These are phyloP conservation scores for Ganoderma sinense DNA, from an alignment of 1,284 basidiomycete genomes.

Conservation along the genomic window DNA sequence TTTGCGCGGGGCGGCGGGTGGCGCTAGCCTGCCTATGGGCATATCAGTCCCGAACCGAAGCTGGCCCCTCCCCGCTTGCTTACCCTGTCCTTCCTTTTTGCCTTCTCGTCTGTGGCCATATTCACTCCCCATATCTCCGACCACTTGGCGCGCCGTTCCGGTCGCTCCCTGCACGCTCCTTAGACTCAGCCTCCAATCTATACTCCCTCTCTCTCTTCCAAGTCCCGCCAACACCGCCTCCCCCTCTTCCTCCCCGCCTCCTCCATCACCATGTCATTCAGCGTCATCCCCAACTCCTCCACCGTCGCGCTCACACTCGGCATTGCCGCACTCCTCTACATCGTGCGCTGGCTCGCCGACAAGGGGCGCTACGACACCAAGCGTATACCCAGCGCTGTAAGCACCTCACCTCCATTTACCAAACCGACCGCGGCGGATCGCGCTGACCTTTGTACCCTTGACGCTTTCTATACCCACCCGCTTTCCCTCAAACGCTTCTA, in stretches of 20 bases:
- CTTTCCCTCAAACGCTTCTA: neutral
- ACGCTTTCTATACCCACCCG: neutral
- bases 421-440: conserved; percentile 5
- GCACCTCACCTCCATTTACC: conserved; percentile 14
- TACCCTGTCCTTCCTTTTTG: neutral
- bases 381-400: conserved; percentile 31
- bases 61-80: neutral
- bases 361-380: conserved; percentile 27
- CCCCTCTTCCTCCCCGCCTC: neutral
- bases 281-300: conserved; percentile 22
- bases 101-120: conserved; percentile 10
- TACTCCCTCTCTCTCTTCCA: conserved; percentile 7
- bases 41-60: conserved; percentile 13
- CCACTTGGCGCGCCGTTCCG: conserved; percentile 12
- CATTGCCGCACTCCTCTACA: conserved; percentile 26
- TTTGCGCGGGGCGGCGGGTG: conserved; percentile 9
- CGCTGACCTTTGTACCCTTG: neutral
- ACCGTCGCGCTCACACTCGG: conserved; percentile 25
- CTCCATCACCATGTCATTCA: conserved; percentile 20
- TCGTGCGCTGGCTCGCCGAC: conserved; percentile 28
- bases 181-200: conserved; percentile 8
- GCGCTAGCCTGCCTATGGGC: conserved; percentile 17
- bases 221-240: conserved; percentile 9
- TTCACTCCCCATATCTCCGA: conserved; percentile 3
- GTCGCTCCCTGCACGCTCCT: conserved; percentile 19